A percentile compares a stretch with the other conserved stretches of the same genome.
phyloP scores from a whole-genome alignment of 257 asterid genomes.

The Lithospermum erythrorhizon region DNA sequence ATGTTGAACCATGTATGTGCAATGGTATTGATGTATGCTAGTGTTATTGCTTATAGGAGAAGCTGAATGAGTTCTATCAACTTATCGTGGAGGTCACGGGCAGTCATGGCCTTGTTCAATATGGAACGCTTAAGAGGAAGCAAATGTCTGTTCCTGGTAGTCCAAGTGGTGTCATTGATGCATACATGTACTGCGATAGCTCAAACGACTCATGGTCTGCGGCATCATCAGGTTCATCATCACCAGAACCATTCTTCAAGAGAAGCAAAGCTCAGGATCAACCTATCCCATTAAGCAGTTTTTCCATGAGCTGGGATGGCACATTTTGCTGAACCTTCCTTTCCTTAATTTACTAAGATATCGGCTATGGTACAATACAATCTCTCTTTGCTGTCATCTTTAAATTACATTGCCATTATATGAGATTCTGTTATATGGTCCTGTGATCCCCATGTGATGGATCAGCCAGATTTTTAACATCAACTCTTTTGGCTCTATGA shows the following conservation, averaged over 20 bases:
- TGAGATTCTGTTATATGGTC: constrained; percentile 24
- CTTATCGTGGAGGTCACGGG: constrained; percentile 22
- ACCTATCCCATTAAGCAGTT: constrained; percentile 27
- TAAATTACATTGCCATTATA: constrained; percentile 29
- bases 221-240: constrained; percentile 16
- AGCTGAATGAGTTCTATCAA: constrained; percentile 22
- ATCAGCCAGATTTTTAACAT: constrained; percentile 15
- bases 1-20: not conserved
- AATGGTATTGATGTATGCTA: not conserved
- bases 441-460: constrained; percentile 32
- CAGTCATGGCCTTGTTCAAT: constrained; percentile 9
- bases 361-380: constrained; percentile 34
- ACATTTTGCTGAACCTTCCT: constrained; percentile 21
- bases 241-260: constrained; percentile 28
- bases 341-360: constrained; percentile 24
- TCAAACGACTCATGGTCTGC: constrained; percentile 37
- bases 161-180: constrained; percentile 37
- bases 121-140: constrained; percentile 27
- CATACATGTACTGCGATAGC: constrained; percentile 36
- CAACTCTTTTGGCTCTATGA: not conserved
- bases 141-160: constrained; percentile 23
- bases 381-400: constrained; percentile 29
- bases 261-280: constrained; percentile 33
- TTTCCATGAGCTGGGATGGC: constrained; percentile 20
- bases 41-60: constrained; percentile 16